Conservation (phyloP, 2,329 filamentous ascomycete genomes). For the Cordyceps fumosorosea region DNA sequence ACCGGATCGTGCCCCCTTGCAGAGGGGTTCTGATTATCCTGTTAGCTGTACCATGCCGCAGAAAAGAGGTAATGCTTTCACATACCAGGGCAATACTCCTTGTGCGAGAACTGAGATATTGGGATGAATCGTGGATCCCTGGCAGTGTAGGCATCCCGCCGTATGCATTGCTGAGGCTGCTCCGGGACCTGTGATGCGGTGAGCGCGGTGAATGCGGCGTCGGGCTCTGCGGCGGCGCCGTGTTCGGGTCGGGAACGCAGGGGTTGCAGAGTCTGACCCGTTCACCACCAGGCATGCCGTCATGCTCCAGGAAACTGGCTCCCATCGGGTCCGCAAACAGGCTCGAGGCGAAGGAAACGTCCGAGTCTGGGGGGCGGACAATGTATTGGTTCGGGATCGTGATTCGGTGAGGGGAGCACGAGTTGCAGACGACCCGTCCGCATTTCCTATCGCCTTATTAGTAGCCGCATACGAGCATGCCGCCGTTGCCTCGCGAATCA, state of each 20-base stretch:
- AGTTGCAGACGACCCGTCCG: slow-evolving; percentile 81
- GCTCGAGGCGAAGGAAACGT: slow-evolving; percentile 30
- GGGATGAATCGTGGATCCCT: slow-evolving; percentile 29
- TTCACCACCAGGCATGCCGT: slow-evolving; percentile 46
- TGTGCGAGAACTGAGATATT: slow-evolving; percentile 25
- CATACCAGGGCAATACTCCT: slow-evolving; percentile 47
- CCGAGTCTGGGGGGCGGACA: slow-evolving; percentile 61
- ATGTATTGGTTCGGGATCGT: slow-evolving; percentile 93
- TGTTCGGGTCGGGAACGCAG: slow-evolving; percentile 57
- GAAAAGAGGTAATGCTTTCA: slow-evolving; percentile 6
- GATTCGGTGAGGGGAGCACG: slow-evolving; percentile 89
- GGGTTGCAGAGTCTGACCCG: slow-evolving; percentile 55
- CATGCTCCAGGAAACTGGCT: slow-evolving; percentile 36
- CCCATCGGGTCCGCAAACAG: slow-evolving; percentile 33
- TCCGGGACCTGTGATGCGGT: slow-evolving; percentile 40
- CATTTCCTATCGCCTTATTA: slow-evolving; percentile 59
- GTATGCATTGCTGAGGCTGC: slow-evolving; percentile 31
- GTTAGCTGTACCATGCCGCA: neutral
- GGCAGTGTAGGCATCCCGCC: slow-evolving; percentile 20
- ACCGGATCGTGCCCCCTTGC: neutral
- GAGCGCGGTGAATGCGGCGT: slow-evolving; percentile 29
- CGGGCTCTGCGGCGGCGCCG: slow-evolving; percentile 44
- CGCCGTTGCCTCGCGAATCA: neutral
- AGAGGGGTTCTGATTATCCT: neutral
- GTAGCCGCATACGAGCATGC: neutral